Evolutionary conservation across 192 early-diverging fungal genomes (phyloP).

Genomic region (Backusella luteola): DNA sequence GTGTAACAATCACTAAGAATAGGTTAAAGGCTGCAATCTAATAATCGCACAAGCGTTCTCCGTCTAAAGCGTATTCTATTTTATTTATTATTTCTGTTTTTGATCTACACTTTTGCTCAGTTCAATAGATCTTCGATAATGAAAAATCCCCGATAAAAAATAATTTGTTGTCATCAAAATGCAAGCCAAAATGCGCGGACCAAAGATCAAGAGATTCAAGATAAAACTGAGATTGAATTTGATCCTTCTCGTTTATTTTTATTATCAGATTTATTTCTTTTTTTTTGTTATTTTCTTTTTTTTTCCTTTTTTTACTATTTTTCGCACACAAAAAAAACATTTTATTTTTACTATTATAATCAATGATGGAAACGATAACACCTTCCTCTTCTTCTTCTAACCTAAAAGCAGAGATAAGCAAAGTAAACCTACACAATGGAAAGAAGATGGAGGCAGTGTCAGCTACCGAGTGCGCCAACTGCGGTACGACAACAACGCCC

Average conservation of each 20-base stretch:
- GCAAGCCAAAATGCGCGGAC: neutral
- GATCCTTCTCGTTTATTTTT: neutral
- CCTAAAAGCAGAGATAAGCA: neutral
- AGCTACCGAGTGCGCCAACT: conserved; percentile 78
- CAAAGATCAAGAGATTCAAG: neutral
- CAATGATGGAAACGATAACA: conserved; percentile 10
- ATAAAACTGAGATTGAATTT: neutral
- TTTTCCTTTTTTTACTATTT: neutral
- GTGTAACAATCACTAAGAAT: neutral
- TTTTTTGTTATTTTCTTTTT: neutral
- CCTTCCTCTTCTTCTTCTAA: neutral
- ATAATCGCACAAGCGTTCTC: neutral
- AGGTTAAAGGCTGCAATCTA: neutral
- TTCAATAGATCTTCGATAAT: neutral
- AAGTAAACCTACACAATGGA: neutral
- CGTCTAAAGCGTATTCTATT: neutral
- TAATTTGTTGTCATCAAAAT: neutral
- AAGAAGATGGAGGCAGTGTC: conserved; percentile 31
- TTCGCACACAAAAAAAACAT: neutral
- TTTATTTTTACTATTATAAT: neutral
- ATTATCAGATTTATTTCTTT: conserved; percentile 1
- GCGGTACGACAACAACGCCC: conserved; percentile 84
- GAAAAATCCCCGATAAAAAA: neutral
- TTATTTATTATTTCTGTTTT: neutral
- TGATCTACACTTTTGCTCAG: neutral